Evolutionary conservation across 2,329 filamentous ascomycete genomes (phyloP), one percentile per base, ranked within the genome.

Genomic region (Coniosporium tulheliwenetii): DNA sequence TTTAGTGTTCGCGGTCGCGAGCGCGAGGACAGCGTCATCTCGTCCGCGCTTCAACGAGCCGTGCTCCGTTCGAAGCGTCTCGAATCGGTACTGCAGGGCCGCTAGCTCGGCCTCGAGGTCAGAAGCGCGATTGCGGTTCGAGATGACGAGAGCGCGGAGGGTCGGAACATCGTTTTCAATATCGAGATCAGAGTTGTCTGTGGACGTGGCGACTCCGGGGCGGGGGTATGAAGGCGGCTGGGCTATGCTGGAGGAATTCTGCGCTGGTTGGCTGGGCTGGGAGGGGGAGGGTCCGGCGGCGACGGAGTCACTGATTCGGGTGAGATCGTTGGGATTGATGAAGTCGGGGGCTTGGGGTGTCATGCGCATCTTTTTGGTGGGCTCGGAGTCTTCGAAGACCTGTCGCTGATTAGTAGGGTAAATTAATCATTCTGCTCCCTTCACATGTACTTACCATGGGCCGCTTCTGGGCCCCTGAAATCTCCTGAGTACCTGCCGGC

Each of bases 241-340:
- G 29, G 15, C 26, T 12, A 30, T 39, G 19, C 37, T 33, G 9
- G 38, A 19, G 19, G 13, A 19, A 14, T 8, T n/a, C 29, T 43
- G 30, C 3, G 41, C 32, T n/a, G 16, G 36, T 29, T 38, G 19
- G n/a, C 36, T 36, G 30, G 41, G 36, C 33, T 40, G 38, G 3
- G 40, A 36, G 10, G 13, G n/a, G 19, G 10, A 37, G 16, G 8
- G 32, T 15, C 14, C 32, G 32, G 10, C 51, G 8, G 53, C 54
- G 41, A 63, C 51, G 0, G 63, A 66, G 45, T 66, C 62, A 41
- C 61, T 67, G 38, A 64, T 50, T 16, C 58, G 61, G 1, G 60
- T 63, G 14, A 59, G 45, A 2, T 57, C 53, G n/a, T 50, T 46
- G 5, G 52, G 53, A 37, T 58, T 52, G 40, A 59, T 52, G 7